Percentiles rank a stretch among this genome's conserved stretches.
phyloP scores from a whole-genome alignment of 805 yeast species.

The Lipomyces starkeyi region DNA sequence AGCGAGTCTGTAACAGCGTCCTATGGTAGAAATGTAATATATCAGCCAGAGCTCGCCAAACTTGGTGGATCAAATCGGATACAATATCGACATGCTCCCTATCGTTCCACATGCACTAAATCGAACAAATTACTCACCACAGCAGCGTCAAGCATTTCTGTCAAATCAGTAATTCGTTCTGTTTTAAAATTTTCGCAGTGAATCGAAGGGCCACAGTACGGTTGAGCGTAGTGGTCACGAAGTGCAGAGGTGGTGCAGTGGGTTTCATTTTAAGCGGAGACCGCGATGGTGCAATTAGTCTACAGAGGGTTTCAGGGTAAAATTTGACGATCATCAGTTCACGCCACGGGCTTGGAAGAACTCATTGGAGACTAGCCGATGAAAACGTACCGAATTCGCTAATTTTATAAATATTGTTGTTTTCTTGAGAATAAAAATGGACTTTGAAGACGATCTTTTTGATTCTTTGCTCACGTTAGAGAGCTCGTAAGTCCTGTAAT shows the following conservation, averaged over 20 bases:
- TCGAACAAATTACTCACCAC: not conserved
- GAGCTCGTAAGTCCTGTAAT: constrained; percentile 22
- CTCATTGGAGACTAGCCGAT: not conserved
- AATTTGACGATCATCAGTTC: not conserved
- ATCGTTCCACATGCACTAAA: not conserved
- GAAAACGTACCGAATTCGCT: not conserved
- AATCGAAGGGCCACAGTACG: not conserved
- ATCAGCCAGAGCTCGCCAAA: not conserved
- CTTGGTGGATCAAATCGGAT: not conserved
- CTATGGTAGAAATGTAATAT: constrained; percentile 8
- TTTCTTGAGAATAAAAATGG: constrained; percentile 14
- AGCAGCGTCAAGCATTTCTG: not conserved
- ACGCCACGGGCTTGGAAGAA: not conserved
- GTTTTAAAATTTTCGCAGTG: not conserved
- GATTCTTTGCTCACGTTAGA: constrained; percentile 34
- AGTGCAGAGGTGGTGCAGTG: not conserved
- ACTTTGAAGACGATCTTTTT: constrained; percentile 31
- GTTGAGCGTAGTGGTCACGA: constrained; percentile 1
- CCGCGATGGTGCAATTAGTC: no score
- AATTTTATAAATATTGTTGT: not conserved
- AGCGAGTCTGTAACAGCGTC: constrained; percentile 20
- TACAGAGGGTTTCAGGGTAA: not conserved
- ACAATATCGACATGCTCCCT: not conserved
- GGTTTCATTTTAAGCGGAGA: not conserved
- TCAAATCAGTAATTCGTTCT: not conserved